Conservation (phyloP, 1,284 basidiomycete species). For the Wolfiporia cocos region DNA sequence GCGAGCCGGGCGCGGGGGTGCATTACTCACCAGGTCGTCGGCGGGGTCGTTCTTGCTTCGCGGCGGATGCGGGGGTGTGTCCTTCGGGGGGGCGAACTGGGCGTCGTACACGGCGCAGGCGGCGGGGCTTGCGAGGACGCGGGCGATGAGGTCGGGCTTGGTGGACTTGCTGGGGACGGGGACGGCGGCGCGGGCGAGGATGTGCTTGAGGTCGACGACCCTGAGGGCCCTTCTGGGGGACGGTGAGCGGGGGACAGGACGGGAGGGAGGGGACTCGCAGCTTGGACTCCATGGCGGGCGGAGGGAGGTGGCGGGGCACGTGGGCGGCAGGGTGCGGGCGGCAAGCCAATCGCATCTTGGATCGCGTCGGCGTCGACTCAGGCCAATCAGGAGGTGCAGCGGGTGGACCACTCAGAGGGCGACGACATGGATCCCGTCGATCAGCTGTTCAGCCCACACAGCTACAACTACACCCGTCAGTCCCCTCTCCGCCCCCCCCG, state of each 20-base stretch:
- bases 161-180: constrained; percentile 48
- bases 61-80: not conserved
- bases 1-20: not conserved
- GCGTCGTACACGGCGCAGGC: constrained; percentile 44
- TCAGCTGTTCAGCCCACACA: constrained; percentile 56
- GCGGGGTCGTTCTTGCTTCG: not conserved
- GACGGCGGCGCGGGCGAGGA: constrained; percentile 47
- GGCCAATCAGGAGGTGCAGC: constrained; percentile 16
- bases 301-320: constrained; percentile 11
- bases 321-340: not conserved
- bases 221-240: constrained; percentile 51
- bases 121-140: constrained; percentile 45
- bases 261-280: constrained; percentile 22
- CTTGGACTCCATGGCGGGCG: constrained; percentile 44
- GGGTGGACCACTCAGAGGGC: constrained; percentile 17
- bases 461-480: constrained; percentile 42
- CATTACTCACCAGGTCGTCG: constrained; percentile 19
- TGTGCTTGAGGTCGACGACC: constrained; percentile 62
- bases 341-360: too few relatives aligned
- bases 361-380: too few relatives aligned
- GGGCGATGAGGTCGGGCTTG: constrained; percentile 61
- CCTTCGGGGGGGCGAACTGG: constrained; percentile 19
- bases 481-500: constrained; percentile 5
- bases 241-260: constrained; percentile 7
- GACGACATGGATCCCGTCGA: constrained; percentile 51